Base-by-base conservation (phyloP, 2,329 filamentous ascomycete genomes). In the Dactylonectria estremocensis region DNA sequence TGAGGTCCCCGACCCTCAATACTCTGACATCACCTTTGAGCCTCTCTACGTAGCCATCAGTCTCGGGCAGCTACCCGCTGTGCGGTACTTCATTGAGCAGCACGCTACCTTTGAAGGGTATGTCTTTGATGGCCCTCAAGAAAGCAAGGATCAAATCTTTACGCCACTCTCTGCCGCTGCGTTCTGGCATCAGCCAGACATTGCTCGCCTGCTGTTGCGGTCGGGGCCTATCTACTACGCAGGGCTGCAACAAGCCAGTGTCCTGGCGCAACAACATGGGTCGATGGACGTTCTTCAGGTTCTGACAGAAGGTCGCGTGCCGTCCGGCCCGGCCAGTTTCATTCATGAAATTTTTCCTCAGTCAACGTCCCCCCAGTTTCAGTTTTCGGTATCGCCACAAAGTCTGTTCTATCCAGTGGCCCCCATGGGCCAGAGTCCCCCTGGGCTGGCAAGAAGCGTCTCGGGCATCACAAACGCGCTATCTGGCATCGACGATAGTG, bases 21-120 rank as follows among this genome's bases (percentile, higher is more conserved):
- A 72, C 13, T 33, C 69, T 9, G 76, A 79, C 35, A 66, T 79
- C 5, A 78, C 77, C 3, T 72, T 71, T n/a, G 67, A 79, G 24
- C 76, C 76, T 1, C 64, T 79, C 9, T 76, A 72, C 20, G 70
- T 77, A 8, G 75, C 77, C 33, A 79, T 79, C 52, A 70, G 71
- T 2, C 70, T 77, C 1, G 77, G 76, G 1, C 76, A 76, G 24
- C 43, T 65, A 8, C 61, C 67, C 45, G 52, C 66, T 20, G 69
- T 72, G 13, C 57, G 56, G 10, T 8, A 43, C 1, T 63, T 79
- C 1, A 48, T 78, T 11, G 49, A 45, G 1, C 56, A 73, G 3
- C 61, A 73, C 10, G 56, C 61, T 9, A 72, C 63, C 1, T 79
- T 79, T 59, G 56, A 72, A 33, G 77, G 76, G 50, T 66, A 68